phyloP scores from a whole-genome alignment of 768 basidiomycete genomes.

The Termitomyces sp. region DNA sequence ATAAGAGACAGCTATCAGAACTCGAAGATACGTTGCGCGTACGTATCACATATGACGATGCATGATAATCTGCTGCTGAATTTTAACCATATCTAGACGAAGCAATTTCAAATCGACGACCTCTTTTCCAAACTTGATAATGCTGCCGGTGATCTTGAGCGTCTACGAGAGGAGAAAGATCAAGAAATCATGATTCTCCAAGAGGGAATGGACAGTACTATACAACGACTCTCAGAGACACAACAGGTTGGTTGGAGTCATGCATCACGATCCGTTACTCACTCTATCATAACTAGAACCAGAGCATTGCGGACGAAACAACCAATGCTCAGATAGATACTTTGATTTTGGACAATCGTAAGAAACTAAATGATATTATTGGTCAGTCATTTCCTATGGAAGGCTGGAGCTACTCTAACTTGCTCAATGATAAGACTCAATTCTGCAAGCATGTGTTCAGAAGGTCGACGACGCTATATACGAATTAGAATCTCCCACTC shows the following conservation, averaged over 20 bases:
- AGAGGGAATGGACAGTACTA: constrained; percentile 90
- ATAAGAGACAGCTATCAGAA: constrained; percentile 93
- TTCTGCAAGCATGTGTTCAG: constrained; percentile 91
- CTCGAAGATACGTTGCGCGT: constrained; percentile 95
- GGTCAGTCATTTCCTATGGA: constrained; percentile 36
- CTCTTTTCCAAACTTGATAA: constrained; percentile 76
- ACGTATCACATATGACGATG: constrained; percentile 20
- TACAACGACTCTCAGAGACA: constrained; percentile 80
- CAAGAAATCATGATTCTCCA: constrained; percentile 94
- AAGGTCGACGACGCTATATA: constrained; percentile 98
- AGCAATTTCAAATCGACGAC: constrained; percentile 96
- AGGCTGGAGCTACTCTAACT: constrained; percentile 4
- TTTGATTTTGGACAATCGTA: constrained; percentile 92
- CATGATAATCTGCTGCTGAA: neutral
- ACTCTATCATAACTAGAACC: constrained; percentile 47
- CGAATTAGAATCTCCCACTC: constrained; percentile 93
- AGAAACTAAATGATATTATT: constrained; percentile 97
- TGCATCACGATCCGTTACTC: constrained; percentile 1
- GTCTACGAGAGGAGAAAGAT: constrained; percentile 90
- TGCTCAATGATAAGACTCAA: constrained; percentile 66
- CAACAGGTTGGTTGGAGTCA: constrained; percentile 56
- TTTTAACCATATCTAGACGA: constrained; percentile 48
- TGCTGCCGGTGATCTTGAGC: constrained; percentile 71
- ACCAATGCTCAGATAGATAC: constrained; percentile 97
- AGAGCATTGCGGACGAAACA: constrained; percentile 81